Evolutionary conservation across 345 rosid species (phyloP), one percentile per base, ranked within the genome.

Genomic region (Excoecaria agallocha): DNA sequence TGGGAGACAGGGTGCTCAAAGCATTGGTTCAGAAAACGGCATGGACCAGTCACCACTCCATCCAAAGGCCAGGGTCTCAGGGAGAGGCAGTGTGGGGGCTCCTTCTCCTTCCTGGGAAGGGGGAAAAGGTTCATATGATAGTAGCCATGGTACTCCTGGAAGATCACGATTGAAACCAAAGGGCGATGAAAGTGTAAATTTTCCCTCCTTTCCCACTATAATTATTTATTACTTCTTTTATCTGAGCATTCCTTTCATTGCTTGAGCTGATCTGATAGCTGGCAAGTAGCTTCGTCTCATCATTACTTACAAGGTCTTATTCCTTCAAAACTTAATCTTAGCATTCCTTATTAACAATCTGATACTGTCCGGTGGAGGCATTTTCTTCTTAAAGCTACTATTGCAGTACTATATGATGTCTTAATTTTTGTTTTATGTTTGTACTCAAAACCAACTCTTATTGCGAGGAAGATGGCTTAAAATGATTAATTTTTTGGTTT

Each of bases 101-200:
- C 82, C 77, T 5, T 88, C 94, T 15, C 88, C 90, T 51, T 73
- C 84, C 11, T 82, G 82, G 89, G 95, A 90, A 79, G 86, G 89
- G 77, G 85, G 89, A 73, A 92, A 85, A 79, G 74, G 73, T 69
- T 73, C 87, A 15, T 72, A 88, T 25, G 92, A 87, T 11, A 79
- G 84, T 49, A 81, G 85, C 86, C 87, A 90, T 12, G 86, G 89
- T 65, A 88, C 90, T 68, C 90, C 91, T 38, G 92, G 84, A 73
- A 86, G 91, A 80, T 77, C 93, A 24, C 82, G 79, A 60, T 56
- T 86, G 71, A 83, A 78, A 78, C 83, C 88, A 66, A 90, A 78
- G 76, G 88, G 88, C 71, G 93, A 93, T 57, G 97, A 90, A 76
- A 85, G 88, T 41, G 98, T 93, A 91, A n/a, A 82, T 6, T 81